Evolutionary conservation across 2,329 filamentous ascomycete species (phyloP), one percentile per base, ranked within the genome.

Genomic region (Xylaria sp.): DNA sequence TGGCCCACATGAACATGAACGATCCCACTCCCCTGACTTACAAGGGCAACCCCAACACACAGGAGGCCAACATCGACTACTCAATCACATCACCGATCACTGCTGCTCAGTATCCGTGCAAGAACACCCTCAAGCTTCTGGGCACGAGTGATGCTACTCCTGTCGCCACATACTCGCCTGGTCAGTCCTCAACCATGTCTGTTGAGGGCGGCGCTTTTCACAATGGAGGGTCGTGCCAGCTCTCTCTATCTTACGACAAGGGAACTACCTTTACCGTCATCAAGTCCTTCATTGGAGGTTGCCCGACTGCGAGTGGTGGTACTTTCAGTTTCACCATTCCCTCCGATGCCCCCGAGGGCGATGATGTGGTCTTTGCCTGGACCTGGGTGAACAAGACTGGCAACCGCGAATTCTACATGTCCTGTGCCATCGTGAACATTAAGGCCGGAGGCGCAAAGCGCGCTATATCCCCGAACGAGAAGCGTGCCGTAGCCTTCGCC

Each of bases 321-420:
- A 85, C 81, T 65, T 92, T 90, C 80, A 81, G 86, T 73, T 94
- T 94, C 80, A 87, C 84, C 39, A 81, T 94, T 39, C 92, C 92
- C 9, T 79, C 81, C 2, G 88, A 91, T 72, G 88, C 89, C 1
- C 88, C 89, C n/a, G 69, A 75, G 39, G 76, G 80, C 69, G 83
- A 80, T 80, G 87, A 90, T 41, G 91, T 89, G 66, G 79, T 94
- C 54, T 87, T 94, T 60, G 89, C 89, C 46, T 95, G 93, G 93
- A 89, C 89, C 31, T 93, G 91, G 91, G 91, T 92, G 82, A 94
- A 94, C 84, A 83, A 89, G 72, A 81, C 91, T 50, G 92, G 92
- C 31, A 94, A 94, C 81, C 87, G 92, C 57, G 92, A 95, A 79
- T 92, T 92, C 88, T 96, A 96, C 86, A 94, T 94, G 91, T 93